Evolutionary conservation across 2,329 filamentous ascomycete species (phyloP), one percentile per base, ranked within the genome.

Genomic region (Fusarium proliferatum): DNA sequence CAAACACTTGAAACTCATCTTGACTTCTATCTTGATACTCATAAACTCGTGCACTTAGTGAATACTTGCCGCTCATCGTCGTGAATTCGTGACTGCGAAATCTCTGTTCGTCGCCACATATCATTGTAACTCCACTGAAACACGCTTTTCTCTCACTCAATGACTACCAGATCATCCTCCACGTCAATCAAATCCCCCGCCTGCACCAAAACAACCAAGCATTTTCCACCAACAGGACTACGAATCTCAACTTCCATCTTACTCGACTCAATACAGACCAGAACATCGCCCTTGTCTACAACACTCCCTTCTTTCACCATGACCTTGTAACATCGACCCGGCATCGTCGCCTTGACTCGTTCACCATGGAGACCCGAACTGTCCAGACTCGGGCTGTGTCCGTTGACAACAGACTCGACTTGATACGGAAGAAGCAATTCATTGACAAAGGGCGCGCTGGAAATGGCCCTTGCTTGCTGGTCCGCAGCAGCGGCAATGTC

Each of bases 201-300:
- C 30, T 59, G 64, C 3, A 80, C 77, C 39, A 78, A 57, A n/a
- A 80, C 71, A 38, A 63, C 69, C 28, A 65, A 71, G 45, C 80
- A 78, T 39, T 19, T 76, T 7, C 81, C 81, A 23, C 52, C 61
- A 0, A 73, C 56, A 2, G 77, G 78, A 43, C 80, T 81, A n/a
- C 68, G 72, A 56, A 82, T 80, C 48, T 81, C 78, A n/a, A 82
- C 69, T 57, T 82, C 81, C 81, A 82, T 82, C 76, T 82, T 82
- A 58, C 80, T 82, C n/a, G 81, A 81, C 65, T 82, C 81, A 28
- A 82, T 74, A 70, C 72, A 82, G 19, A 81, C 79, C 49, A 82
- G 28, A 9, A 78, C 60, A 30, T 81, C 81, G 9, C 77, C 81
- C 30, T 79, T 73, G 16, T 72, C 55, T 5, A 82, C 76, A 15